These are phyloP conservation scores for Zymoseptoria ardabiliae DNA, from an alignment of 2,329 filamentous ascomycete species.

Conservation along the genomic window DNA sequence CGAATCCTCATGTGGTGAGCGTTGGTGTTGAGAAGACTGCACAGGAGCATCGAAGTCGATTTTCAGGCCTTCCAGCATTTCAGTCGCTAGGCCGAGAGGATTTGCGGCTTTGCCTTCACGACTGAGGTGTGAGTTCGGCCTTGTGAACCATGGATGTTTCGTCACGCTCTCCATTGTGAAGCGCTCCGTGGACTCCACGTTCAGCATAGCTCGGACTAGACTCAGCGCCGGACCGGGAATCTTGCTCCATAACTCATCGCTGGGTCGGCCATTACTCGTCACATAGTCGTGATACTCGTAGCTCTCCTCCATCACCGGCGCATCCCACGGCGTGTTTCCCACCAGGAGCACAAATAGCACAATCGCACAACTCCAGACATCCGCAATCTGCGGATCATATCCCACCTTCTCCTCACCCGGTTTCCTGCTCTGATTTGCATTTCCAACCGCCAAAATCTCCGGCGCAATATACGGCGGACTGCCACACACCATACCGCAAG, in stretches of 20 bases:
- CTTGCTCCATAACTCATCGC: slow-evolving; percentile 79
- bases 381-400: slow-evolving; percentile 72
- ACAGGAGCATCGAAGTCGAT: slow-evolving; percentile 76
- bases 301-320: slow-evolving; percentile 67
- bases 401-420: slow-evolving; percentile 44
- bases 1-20: slow-evolving; percentile 29
- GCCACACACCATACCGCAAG: slow-evolving; percentile 83
- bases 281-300: slow-evolving; percentile 90
- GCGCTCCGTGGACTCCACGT: slow-evolving; percentile 62
- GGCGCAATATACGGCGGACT: slow-evolving; percentile 96
- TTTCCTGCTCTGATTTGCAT: slow-evolving; percentile 39
- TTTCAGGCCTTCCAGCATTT: slow-evolving; percentile 84
- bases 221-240: slow-evolving; percentile 69
- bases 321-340: slow-evolving; percentile 96
- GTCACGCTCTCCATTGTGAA: slow-evolving; percentile 84
- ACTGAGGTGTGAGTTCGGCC: slow-evolving; percentile 68
- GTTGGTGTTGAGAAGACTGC: slow-evolving; percentile 42
- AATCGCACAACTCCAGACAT: slow-evolving; percentile 96
- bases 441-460: slow-evolving; percentile 61
- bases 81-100: slow-evolving; percentile 77
- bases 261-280: slow-evolving; percentile 63
- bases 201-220: slow-evolving; percentile 88
- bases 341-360: slow-evolving; percentile 94
- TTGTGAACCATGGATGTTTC: slow-evolving; percentile 90
- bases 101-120: slow-evolving; percentile 68